Evolutionary conservation across 1,284 basidiomycete species (phyloP), one percentile per base, ranked within the genome.

Genomic region (Naganishia albida): DNA sequence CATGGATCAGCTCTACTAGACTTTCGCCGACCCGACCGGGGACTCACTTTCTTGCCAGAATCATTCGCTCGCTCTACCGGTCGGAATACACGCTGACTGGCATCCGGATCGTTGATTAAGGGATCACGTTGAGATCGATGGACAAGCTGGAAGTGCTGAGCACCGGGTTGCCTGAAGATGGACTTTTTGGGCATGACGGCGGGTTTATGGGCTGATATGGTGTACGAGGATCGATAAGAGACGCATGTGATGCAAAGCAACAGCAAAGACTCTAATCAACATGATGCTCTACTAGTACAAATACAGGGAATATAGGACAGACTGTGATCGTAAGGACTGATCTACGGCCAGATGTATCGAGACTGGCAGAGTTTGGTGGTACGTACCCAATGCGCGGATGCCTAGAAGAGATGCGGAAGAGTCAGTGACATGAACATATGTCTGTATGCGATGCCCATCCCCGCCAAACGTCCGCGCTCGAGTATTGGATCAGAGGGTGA

Each of bases 121-220:
- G 96, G 94, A 80, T 99, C 96, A 64, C 95, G 83, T 74, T 94
- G 93, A 12, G 95, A 98, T 68, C 96, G 86, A 78, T 99, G 93
- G 28, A 99, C 94, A 55, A 99, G 89, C 82, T 98, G 93, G 73
- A 94, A 98, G 78, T 97, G 93, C 76, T 90, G 87, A 64, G 89
- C 87, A 7, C 90, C 89, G 12, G 92, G 89, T 72, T 88, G 87
- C 70, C 93, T 88, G 82, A 91, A 99, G 73, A 93, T 87, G 30
- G 93, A 95, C 66, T 79, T 78, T 28, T 65, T 65, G 18, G 64
- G 64, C 64, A 65, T 65, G 57, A 39, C 42, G 53, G 38, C n/a
- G 20, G 38, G 12, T 49, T 44, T 20, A 30, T 26, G 26, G 13
- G 23, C 46, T 48, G 46, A 25, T 39, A 20, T 38, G 51, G 15